Conservation (phyloP, 148 eudicot species). For the Cornus controversa region DNA sequence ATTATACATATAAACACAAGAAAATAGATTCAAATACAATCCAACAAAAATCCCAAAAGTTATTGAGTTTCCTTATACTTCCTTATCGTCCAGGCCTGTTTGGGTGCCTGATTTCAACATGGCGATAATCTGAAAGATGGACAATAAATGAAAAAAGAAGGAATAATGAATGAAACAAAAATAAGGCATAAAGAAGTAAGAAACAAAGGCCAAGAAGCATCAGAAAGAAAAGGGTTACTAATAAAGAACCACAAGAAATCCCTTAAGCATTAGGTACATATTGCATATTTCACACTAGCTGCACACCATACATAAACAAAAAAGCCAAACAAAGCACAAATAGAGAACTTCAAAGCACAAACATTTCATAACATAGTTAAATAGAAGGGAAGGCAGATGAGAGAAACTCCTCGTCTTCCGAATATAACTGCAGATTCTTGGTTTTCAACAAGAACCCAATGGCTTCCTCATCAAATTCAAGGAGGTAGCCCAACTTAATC, state of each 20-base stretch:
- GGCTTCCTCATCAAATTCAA: slow-evolving; percentile 53
- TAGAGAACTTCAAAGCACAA: neutral
- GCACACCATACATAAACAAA: neutral
- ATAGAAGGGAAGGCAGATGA: slow-evolving; percentile 33
- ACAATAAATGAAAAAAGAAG: neutral
- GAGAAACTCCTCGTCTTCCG: slow-evolving; percentile 55
- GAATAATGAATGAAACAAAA: neutral
- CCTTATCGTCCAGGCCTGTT: neutral
- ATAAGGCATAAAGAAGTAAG: neutral
- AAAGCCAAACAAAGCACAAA: neutral
- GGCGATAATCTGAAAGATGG: neutral
- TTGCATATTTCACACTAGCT: neutral
- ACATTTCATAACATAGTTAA: slow-evolving; percentile 14
- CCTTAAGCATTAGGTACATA: neutral
- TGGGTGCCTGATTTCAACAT: neutral
- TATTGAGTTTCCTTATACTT: no score
- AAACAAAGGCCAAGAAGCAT: neutral
- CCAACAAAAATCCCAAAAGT: no score
- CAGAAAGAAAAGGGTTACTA: no score
- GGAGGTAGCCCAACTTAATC: slow-evolving; percentile 48
- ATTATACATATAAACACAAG: no score
- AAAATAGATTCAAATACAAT: no score
- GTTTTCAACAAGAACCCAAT: slow-evolving; percentile 50
- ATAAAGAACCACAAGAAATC: neutral
- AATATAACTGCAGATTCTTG: slow-evolving; percentile 50